Evolutionary conservation across 2,329 filamentous ascomycete species (phyloP), one percentile per base, ranked within the genome.

Genomic region (Aspergillus quadrilineatus): DNA sequence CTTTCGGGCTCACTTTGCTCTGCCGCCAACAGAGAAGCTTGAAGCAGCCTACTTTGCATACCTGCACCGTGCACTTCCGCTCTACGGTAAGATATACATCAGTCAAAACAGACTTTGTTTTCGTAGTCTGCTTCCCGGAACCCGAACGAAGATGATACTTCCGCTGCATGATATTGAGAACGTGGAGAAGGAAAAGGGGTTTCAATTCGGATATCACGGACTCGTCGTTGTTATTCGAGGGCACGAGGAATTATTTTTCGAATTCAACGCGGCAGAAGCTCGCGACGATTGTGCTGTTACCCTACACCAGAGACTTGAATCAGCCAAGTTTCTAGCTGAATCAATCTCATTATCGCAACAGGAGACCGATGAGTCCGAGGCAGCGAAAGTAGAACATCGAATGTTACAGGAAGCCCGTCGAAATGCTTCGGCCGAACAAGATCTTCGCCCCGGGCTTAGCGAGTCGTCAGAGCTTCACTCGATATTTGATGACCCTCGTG

Each of bases 81-180:
- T 97, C 1, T 97, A 97, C 67, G 94, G 94, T 65, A 99, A 97
- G 75, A 89, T 97, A 34, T 99, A 99, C 74, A 87, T 97, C 63
- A 92, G 94, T 69, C 86, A 92, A 63, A 85, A 85, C 22, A 89
- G 87, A 56, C 90, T 97, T 62, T 99, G 94, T 76, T 99, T 96
- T 75, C 89, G 94, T 55, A 97, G 92, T 69, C 78, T 97, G 51
- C 79, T 97, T 36, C 91, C 90, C 1, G 92, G 92, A 1, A 96
- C 91, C 3, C 86, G 91, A 55, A 97, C 93, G 0, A 97, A 97
- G 75, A 80, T 97, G 63, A 92, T 97, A 53, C 81, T 97, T 0
- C 93, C 94, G 0, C 80, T 97, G 53, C 91, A 87, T 66, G 92
- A 97, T 66, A 88, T 97, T 49, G 90, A 97, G 72, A 97, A 92